Base-by-base conservation (phyloP, 163 green algal genomes). In the Chloroidium sp. region DNA sequence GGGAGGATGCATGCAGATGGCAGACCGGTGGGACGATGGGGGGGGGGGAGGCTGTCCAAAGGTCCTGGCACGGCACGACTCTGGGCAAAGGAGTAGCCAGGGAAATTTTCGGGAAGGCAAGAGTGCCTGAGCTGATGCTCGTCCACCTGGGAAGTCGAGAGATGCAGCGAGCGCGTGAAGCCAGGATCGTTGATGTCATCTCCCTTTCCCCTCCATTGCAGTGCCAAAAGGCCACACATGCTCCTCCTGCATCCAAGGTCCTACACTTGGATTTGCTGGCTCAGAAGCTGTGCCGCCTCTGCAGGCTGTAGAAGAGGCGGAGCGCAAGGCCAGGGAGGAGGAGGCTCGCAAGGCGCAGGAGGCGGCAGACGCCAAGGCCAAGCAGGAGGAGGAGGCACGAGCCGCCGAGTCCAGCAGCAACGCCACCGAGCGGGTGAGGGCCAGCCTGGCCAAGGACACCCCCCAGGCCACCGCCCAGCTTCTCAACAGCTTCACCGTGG, bases 401-500 rank as follows among this genome's bases (percentile, higher is more conserved):
- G 36, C 36, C 36, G 36, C 36, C 36, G 36, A 36, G 36, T 36
- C 36, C 36, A 36, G 36, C 36, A 36, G 36, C 36, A 36, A 85
- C 79, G 81, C 81, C 0, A 86, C 88, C 3, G 59, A 80, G 57
- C 79, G 81, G 75, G 74, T 90, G 60, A 79, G 75, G 68, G 2
- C 64, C 62, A 79, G 81, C 60, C 61, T 86, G 12, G 78, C 75
- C 1, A 14, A 80, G 62, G 59, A 81, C 60, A 68, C 74, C 14
- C 69, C 76, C 58, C 62, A 69, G 57, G 86, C 84, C 36, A 74
- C 81, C 60, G 79, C 80, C 10, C 75, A 80, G 80, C 75, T 69
- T 62, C 14, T 59, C 6, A 87, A 84, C 69, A 74, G 81, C 13
- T 80, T 94, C 62, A 80, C 82, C 1, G 88, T 93, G 0, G 84